These are phyloP conservation scores for Coemansia sp. DNA, from an alignment of 192 early-diverging fungal genomes.

Conservation along the genomic window DNA sequence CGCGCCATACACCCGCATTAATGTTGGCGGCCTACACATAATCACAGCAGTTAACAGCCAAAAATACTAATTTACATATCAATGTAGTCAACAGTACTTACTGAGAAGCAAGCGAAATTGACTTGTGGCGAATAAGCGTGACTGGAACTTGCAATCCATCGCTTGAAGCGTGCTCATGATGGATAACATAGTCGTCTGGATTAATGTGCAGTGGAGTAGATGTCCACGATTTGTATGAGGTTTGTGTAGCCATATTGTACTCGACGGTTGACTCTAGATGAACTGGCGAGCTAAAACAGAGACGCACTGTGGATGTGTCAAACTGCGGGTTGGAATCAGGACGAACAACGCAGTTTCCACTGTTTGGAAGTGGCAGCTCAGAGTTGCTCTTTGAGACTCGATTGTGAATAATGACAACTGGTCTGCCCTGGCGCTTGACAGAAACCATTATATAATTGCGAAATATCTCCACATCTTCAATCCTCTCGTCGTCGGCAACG, in stretches of 20 bases:
- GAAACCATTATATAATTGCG: conserved; percentile 40
- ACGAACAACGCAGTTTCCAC: conserved; percentile 55
- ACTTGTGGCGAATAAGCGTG: conserved; percentile 62
- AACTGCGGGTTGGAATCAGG: conserved; percentile 64
- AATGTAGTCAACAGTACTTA: conserved; percentile 1
- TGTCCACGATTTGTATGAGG: conserved; percentile 25
- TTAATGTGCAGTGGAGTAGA: conserved; percentile 38
- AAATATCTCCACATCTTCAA: conserved; percentile 79
- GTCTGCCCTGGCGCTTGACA: conserved; percentile 39
- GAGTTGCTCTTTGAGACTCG: conserved; percentile 7
- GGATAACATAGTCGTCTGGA: conserved; percentile 28
- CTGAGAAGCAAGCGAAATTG: conserved; percentile 12
- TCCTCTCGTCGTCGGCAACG: conserved; percentile 60
- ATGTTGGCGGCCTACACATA: conserved; percentile 36
- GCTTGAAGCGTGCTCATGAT: conserved; percentile 14
- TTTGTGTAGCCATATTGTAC: conserved; percentile 59
- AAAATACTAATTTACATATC: too few relatives aligned
- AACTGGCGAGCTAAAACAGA: conserved; percentile 61
- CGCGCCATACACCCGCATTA: conserved; percentile 79
- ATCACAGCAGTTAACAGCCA: neutral
- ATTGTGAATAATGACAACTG: conserved; percentile 42
- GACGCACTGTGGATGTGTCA: conserved; percentile 39
- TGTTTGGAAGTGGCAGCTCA: conserved; percentile 35
- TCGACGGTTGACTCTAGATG: conserved; percentile 66
- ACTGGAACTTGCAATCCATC: conserved; percentile 60